Evolutionary conservation across 768 basidiomycete genomes (phyloP).

Genomic region (Clathrus columnatus): DNA sequence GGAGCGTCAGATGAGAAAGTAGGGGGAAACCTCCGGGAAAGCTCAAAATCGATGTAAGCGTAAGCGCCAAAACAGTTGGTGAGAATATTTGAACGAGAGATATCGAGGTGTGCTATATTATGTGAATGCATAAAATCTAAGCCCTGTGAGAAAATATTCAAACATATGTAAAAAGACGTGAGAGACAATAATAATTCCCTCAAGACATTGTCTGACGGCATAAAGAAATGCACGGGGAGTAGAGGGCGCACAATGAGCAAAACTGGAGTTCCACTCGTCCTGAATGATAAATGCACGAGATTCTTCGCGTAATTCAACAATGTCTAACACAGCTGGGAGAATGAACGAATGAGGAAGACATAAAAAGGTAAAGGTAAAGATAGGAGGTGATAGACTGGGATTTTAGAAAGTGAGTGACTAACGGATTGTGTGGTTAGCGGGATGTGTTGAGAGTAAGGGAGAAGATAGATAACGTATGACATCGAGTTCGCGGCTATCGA

Average conservation of each 20-base stretch:
- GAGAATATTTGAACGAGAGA: slow-evolving; percentile 60
- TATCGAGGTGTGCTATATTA: slow-evolving; percentile 61
- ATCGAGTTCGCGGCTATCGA: slow-evolving; percentile 52
- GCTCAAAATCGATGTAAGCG: slow-evolving; percentile 69
- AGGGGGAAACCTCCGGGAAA: slow-evolving; percentile 41
- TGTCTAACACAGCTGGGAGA: slow-evolving; percentile 50
- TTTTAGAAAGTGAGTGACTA: slow-evolving; percentile 21
- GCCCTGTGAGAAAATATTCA: slow-evolving; percentile 35
- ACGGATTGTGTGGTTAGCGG: slow-evolving; percentile 76
- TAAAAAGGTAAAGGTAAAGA: neutral
- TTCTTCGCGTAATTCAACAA: slow-evolving; percentile 47
- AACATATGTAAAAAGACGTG: neutral
- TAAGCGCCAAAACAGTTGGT: slow-evolving; percentile 56
- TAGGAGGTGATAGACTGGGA: slow-evolving; percentile 6
- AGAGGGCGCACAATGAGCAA: slow-evolving; percentile 43
- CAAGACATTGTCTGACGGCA: slow-evolving; percentile 57
- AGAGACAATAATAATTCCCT: slow-evolving; percentile 31
- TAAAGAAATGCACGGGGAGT: slow-evolving; percentile 45
- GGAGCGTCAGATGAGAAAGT: neutral
- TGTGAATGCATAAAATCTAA: slow-evolving; percentile 61
- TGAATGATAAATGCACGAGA: slow-evolving; percentile 61
- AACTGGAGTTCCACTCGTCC: slow-evolving; percentile 70
- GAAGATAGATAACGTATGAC: slow-evolving; percentile 48
- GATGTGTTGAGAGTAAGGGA: slow-evolving; percentile 42
- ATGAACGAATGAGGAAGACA: neutral